phyloP scores from a whole-genome alignment of 306 rosid species.

The Phaseolus lunatus region DNA sequence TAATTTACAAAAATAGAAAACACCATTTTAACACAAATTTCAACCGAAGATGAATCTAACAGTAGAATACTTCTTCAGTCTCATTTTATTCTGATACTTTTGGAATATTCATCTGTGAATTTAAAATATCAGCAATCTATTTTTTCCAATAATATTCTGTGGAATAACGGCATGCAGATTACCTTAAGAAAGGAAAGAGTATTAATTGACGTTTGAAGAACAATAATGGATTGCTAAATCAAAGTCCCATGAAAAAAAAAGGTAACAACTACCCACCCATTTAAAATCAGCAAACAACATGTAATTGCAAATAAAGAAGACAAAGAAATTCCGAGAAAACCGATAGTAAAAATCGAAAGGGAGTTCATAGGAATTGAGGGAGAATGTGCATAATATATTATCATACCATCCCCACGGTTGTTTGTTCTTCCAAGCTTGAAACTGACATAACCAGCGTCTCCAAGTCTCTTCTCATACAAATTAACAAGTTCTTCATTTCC shows the following conservation, averaged over 20 bases:
- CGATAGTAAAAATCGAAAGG: background rate
- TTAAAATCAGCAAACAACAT: conserved; percentile 2
- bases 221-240: background rate
- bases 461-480: conserved; percentile 76
- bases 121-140: background rate
- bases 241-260: background rate
- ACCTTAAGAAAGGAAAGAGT: background rate
- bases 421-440: conserved; percentile 93
- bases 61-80: background rate
- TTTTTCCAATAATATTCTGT: background rate
- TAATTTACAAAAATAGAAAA: background rate
- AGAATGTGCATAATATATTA: conserved; percentile 16
- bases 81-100: background rate
- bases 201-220: background rate
- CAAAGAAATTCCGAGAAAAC: background rate
- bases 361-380: conserved; percentile 7
- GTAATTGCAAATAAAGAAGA: conserved; percentile 5
- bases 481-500: conserved; percentile 86
- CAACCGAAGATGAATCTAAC: background rate
- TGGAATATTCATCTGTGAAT: background rate
- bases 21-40: background rate
- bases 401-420: conserved; percentile 94
- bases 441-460: conserved; percentile 75
- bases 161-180: background rate
- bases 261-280: background rate